Evolutionary conservation across 371 early-diverging fungal genomes (phyloP), one percentile per base, ranked within the genome.

Genomic region (Circinella minor): DNA sequence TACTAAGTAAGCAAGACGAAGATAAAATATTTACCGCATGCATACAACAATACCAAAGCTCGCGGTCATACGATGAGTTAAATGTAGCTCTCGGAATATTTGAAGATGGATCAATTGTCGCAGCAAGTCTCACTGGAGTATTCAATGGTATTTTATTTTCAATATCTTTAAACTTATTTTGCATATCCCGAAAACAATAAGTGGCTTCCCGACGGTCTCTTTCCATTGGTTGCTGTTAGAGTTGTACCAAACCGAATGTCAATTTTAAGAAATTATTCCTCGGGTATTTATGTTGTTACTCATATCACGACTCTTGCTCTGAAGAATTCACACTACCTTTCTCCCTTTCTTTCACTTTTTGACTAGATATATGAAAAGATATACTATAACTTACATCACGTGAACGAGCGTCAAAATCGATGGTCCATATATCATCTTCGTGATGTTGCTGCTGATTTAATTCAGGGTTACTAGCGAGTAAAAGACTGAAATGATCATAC

Each of bases 31-130:
- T 69, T 76, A 78, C 81, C n/a, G 83, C 81, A 69, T 82, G 82
- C 59, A 84, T 76, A 68, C 84, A 78, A 62, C 89, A 90, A 72
- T 88, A 89, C 91, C 91, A 91, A 10, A 91, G 81, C 71, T 91
- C 91, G 17, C 91, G 74, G 13, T 85, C 90, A 36, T 86, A 75
- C 0, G 86, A 82, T 3, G 89, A 80, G 13, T 69, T 71, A 71
- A 68, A 78, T 47, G 39, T 69, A 64, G 66, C 64, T 62, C 67
- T 74, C 4, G 71, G 49, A 15, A 49, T 77, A 66, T 57, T 71
- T 63, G 20, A 77, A n/a, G 67, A 70, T 3, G 65, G 77, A 61
- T 88, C 89, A 5, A 80, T 72, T 1, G 87, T 75, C 0, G 77
- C 80, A 3, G 78, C 68, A 1, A 78, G 67, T 3, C 70, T 76